Base-by-base conservation (phyloP, 305 asterid species). In the Rubia peregrina region DNA sequence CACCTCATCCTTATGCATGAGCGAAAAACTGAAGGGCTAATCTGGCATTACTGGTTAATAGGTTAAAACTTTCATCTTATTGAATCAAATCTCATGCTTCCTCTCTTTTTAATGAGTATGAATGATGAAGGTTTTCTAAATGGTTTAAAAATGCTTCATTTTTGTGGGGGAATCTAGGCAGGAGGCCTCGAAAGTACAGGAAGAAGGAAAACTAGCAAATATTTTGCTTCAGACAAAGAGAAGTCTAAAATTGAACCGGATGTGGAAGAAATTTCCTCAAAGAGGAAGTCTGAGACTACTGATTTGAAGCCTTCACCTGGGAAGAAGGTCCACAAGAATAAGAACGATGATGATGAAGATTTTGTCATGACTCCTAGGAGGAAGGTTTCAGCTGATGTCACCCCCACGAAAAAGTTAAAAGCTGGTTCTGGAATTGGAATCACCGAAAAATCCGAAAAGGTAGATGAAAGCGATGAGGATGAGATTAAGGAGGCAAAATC, bases 141-240 rank as follows among this genome's bases (percentile, higher is more conserved):
- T 5, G 40, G 62, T 44, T 72, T 76, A 70, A 59, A 59, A 63
- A 69, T 38, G 26, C 16, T 48, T 55, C 3, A 36, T 42, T 65
- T 76, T 10, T 71, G 21, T 68, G n/a, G 71, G 68, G 70, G 57
- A 61, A 40, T 76, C 71, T 33, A 89, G 97, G 85, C 56, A 74
- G 91, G 82, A 76, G 83, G 80, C 72, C 87, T 83, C 70, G 97
- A 88, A 80, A 83, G 86, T 80, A 70, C 90, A 22, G 81, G 89
- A 68, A 81, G 99, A 76, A 84, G 86, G 87, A 94, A 90, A 87
- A 91, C 97, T 41, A 94, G 99, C 76, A 94, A 91, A 83, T 94
- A 91, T 81, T 94, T 94, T 83, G 82, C 85, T 59, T 79, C 85
- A 60, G 87, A 87, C 43, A 85, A 71, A 56, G 81, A 81, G 68